Evolutionary conservation across 2,329 filamentous ascomycete species (phyloP), one percentile per base, ranked within the genome.

Genomic region (Capronia coronata): DNA sequence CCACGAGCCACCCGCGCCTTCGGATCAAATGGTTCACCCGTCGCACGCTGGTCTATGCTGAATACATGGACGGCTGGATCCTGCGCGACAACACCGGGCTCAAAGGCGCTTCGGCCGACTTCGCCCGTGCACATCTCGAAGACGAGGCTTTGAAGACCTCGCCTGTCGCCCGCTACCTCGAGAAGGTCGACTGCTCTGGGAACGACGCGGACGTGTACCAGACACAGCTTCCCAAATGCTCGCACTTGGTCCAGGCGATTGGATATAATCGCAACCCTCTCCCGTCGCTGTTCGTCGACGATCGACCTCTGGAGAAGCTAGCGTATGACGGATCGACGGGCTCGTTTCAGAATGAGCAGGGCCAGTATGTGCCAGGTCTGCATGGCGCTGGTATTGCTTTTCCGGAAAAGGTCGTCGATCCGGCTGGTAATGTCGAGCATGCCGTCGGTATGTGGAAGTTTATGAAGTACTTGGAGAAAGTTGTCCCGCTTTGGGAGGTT

Each of bases 361-460:
- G 68, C 2, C 55, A 65, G 23, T 65, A 64, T 21, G 63, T 82
- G 16, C 73, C 71, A 1, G 77, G 78, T 0, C 59, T 83, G 14
- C 79, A 75, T 60, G 80, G 77, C 2, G 79, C 79, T 0, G 80
- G 80, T 0, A 83, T 84, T 57, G 80, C 79, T 1, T 84, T 77
- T 58, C 80, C 80, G 0, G 77, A 83, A 61, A 68, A 71, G 19
- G 78, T 82, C 4, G 72, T 72, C 7, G 80, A 83, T 67, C 80
- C 79, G 1, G 66, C 73, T 34, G 79, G 79, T 0, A 82, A 82
- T 62, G 75, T 78, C 6, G 79, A 83, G 64, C 70, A 74, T 59
- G 77, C 78, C 1, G 80, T 83, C 43, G 80, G 80, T 0, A 75
- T 83, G 61, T 80, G 71, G 61, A 83, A 84, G 65, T 83, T 84